Percentiles rank a stretch among this genome's conserved stretches.
These are phyloP conservation scores for Spathaspora sp. DNA, from an alignment of 1,139 yeast genomes.

Conservation along the genomic window DNA sequence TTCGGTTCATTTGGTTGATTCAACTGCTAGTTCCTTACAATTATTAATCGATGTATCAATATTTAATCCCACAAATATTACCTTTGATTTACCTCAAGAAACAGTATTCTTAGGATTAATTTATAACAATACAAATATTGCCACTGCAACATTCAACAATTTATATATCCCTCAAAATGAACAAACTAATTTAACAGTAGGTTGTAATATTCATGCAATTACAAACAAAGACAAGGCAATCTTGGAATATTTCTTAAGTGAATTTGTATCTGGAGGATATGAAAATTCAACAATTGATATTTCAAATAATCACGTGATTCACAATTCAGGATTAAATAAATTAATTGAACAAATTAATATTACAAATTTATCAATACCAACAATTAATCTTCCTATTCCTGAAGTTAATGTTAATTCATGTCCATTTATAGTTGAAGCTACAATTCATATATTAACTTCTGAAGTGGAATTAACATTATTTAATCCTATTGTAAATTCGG, in stretches of 20 bases:
- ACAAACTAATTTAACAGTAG: conserved; percentile 15
- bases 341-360: conserved; percentile 18
- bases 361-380: conserved; percentile 17
- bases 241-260: conserved; percentile 16
- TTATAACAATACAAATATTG: conserved; percentile 20
- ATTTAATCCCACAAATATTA: conserved; percentile 33
- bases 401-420: neutral
- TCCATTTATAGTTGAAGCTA: conserved; percentile 37
- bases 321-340: conserved; percentile 16
- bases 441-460: conserved; percentile 52
- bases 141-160: conserved; percentile 15
- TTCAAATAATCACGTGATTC: conserved; percentile 13
- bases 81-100: conserved; percentile 23
- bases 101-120: conserved; percentile 17
- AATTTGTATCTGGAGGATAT: conserved; percentile 11
- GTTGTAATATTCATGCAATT: conserved; percentile 12
- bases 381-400: conserved; percentile 12
- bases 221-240: conserved; percentile 11
- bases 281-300: conserved; percentile 12
- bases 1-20: conserved; percentile 23
- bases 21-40: conserved; percentile 19
- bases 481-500: conserved; percentile 51
- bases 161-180: conserved; percentile 19
- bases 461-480: conserved; percentile 51
- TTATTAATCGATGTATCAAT: conserved; percentile 34